Percentiles rank a stretch among this genome's conserved stretches.
These are phyloP conservation scores for Fusarium sp. DNA, from an alignment of 2,329 filamentous ascomycete genomes.

Conservation along the genomic window DNA sequence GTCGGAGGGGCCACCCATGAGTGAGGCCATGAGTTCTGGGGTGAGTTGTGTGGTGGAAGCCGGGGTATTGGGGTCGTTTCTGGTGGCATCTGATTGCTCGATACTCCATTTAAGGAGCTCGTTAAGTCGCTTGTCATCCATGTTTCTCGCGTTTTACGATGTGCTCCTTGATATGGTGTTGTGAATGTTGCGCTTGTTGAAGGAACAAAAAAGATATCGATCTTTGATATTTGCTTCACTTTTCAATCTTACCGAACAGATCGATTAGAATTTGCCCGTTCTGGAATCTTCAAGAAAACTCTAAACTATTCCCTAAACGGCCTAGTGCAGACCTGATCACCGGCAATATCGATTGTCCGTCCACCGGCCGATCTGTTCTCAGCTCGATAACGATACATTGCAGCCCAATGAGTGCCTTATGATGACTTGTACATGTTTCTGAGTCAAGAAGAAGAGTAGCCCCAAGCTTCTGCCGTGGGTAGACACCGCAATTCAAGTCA, in stretches of 20 bases:
- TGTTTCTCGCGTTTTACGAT: constrained; percentile 44
- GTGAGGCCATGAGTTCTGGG: constrained; percentile 76
- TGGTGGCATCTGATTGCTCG: constrained; percentile 59
- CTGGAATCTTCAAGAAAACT: constrained; percentile 59
- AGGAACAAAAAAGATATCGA: constrained; percentile 10
- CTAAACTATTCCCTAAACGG: constrained; percentile 40
- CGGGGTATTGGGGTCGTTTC: constrained; percentile 50
- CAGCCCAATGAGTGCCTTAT: constrained; percentile 10
- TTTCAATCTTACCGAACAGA: constrained; percentile 38
- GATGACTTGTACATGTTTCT: constrained; percentile 5
- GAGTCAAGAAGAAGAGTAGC: neutral
- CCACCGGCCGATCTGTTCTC: constrained; percentile 8
- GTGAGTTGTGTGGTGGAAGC: constrained; percentile 65
- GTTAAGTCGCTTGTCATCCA: constrained; percentile 73
- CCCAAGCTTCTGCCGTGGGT: neutral
- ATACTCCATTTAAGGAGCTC: constrained; percentile 84
- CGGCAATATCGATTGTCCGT: constrained; percentile 40
- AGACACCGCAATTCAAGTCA: constrained; percentile 24
- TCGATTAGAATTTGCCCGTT: constrained; percentile 51
- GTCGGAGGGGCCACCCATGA: constrained; percentile 89
- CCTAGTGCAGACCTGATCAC: constrained; percentile 43
- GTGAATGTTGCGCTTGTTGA: constrained; percentile 7
- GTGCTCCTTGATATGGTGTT: constrained; percentile 1
- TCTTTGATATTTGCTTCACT: constrained; percentile 23
- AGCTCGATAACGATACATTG: constrained; percentile 18